Evolutionary conservation across 176 grass and related monocot species (phyloP).

Genomic region (Carex kokanica): DNA sequence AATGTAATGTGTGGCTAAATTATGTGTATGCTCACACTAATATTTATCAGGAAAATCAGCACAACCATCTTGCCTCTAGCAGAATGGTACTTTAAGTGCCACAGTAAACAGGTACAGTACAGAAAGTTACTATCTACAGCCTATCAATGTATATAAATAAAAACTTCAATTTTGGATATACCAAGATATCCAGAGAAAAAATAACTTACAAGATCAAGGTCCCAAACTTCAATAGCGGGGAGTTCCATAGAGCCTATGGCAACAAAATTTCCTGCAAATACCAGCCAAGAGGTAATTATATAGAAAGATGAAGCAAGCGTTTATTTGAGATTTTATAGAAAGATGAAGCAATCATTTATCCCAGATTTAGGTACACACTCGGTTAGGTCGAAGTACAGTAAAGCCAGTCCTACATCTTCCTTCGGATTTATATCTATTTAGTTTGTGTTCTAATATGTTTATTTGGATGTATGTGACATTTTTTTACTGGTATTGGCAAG

Average conservation of each 20-base stretch:
- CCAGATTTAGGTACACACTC: not conserved
- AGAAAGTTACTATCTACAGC: too few species aligned
- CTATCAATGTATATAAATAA: not conserved
- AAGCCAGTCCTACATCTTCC: not conserved
- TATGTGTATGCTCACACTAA: not conserved
- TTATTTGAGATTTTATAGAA: not conserved
- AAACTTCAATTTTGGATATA: not conserved
- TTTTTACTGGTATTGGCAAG: not conserved
- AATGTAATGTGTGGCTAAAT: not conserved
- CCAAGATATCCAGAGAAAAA: not conserved
- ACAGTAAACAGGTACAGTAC: too few species aligned
- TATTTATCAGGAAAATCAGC: not conserved
- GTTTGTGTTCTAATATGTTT: not conserved
- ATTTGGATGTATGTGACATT: not conserved
- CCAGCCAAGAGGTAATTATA: not conserved
- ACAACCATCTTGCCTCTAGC: not conserved
- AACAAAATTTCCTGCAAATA: conserved; percentile 77
- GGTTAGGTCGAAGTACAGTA: not conserved
- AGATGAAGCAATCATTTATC: not conserved
- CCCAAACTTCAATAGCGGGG: conserved; percentile 89
- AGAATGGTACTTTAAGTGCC: not conserved
- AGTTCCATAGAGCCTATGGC: conserved; percentile 72
- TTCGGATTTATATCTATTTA: not conserved
- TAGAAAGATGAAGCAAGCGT: not conserved
- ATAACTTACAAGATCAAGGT: conserved; percentile 76